phyloP scores from a whole-genome alignment of 768 basidiomycete genomes.

The Baorangia bicolor region DNA sequence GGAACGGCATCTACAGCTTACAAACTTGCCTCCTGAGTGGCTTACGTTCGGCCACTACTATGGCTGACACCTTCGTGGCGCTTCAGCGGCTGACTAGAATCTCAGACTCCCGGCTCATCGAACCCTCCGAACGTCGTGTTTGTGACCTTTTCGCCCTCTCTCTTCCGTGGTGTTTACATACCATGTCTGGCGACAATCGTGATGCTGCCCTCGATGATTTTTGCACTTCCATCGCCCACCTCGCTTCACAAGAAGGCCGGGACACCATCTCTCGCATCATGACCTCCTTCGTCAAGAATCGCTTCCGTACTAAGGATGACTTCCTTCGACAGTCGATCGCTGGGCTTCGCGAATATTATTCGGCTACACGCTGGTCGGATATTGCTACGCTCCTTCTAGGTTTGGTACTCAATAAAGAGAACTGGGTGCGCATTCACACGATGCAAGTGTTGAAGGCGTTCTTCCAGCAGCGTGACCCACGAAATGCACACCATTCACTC shows the following conservation, averaged over 20 bases:
- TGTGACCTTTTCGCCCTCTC: conserved; percentile 80
- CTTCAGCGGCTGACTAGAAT: conserved; percentile 63
- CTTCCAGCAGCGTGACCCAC: conserved; percentile 81
- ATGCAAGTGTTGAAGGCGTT: conserved; percentile 89
- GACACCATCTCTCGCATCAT: conserved; percentile 86
- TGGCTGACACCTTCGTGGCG: conserved; percentile 61
- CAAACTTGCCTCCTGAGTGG: conserved; percentile 76
- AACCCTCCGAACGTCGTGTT: conserved; percentile 66
- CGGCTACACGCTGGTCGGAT: conserved; percentile 70
- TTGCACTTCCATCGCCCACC: conserved; percentile 65
- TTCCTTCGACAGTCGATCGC: conserved; percentile 88
- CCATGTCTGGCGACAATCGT: conserved; percentile 62
- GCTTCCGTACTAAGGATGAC: conserved; percentile 91
- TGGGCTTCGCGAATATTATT: conserved; percentile 84
- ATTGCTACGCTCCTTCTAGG: conserved; percentile 85
- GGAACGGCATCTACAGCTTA: conserved; percentile 62
- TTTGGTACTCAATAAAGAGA: conserved; percentile 77
- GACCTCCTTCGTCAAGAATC: conserved; percentile 81
- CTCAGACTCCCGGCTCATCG: conserved; percentile 64
- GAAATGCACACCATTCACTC: conserved; percentile 67
- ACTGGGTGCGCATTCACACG: conserved; percentile 77
- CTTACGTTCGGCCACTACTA: conserved; percentile 74
- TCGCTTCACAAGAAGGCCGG: conserved; percentile 72
- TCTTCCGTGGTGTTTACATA: conserved; percentile 86
- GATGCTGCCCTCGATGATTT: conserved; percentile 66